A percentile compares a stretch with the other conserved stretches of the same genome.
Evolutionary conservation across 140 eudicot species (phyloP).

Genomic region (Oenanthe javanica): DNA sequence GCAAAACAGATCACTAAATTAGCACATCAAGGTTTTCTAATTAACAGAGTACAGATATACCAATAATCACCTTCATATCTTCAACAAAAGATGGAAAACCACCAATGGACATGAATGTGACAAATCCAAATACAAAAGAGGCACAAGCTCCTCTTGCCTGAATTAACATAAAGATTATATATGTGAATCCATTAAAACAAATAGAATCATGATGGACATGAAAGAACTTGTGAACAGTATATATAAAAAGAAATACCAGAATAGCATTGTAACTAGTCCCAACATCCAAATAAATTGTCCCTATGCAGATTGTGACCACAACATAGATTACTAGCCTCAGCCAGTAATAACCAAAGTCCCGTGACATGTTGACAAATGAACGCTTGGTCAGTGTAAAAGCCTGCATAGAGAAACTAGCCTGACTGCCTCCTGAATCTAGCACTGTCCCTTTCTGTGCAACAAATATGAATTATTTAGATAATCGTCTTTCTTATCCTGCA

Average conservation of each 20-base stretch:
- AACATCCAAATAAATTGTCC: conserved; percentile 71
- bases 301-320: conserved; percentile 87
- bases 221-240: not conserved
- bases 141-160: conserved; percentile 98
- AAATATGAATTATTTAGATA: not conserved
- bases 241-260: conserved; percentile 32
- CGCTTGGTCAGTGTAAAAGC: conserved; percentile 72
- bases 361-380: conserved; percentile 86
- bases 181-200: not conserved
- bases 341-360: conserved; percentile 98
- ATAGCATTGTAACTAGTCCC: conserved; percentile 85
- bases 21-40: not conserved
- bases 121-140: conserved; percentile 92
- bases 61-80: conserved; percentile 73
- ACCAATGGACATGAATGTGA: conserved; percentile 96
- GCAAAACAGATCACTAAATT: not conserved
- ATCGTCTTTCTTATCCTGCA: not conserved
- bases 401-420: conserved; percentile 93
- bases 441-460: conserved; percentile 84
- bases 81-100: conserved; percentile 97
- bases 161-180: not conserved
- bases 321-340: conserved; percentile 80
- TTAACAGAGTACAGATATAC: not conserved
- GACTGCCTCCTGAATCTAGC: conserved; percentile 92
- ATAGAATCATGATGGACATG: not conserved